Evolutionary conservation across 2,329 filamentous ascomycete genomes (phyloP), one percentile per base, ranked within the genome.

Genomic region (Alternaria solani): DNA sequence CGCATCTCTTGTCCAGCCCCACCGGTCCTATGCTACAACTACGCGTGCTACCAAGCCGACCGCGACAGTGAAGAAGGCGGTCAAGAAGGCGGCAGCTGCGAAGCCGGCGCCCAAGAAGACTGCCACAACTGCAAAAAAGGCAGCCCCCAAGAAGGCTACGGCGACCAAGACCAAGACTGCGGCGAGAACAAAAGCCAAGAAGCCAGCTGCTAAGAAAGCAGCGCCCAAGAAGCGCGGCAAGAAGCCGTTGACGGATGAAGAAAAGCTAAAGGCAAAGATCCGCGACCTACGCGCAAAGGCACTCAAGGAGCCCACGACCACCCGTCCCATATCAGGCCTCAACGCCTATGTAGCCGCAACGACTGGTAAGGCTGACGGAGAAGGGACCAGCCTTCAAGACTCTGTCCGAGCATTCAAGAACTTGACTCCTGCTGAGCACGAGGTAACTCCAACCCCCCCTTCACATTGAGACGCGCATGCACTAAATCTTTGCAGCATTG

Each of bases 401-500:
- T 23, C 54, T 7, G n/a, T 49, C 2, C 7, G 25, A 4, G 65
- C 62, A 18, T 79, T 56, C 64, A 75, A 74, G 60, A 64, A 49
- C 5, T 46, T 79, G 53, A 72, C 63, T 12, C 69, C 78, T 36
- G 70, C 76, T 11, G 77, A 80, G 63, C 63, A 51, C 30, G 78
- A 80, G 70, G 78, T 79, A 62, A 54, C 65, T 63, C 30, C 23
- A 9, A 46, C 25, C 18, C 25, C 25, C 20, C 12, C 26, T 18
- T 12, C 4, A 12, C 16, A 14, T 23, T 36, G 11, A 8, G 41
- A 5, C 41, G 23, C 6, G 18, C 8, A 11, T 48, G 7, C 20
- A 49, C 65, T 68, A 43, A 70, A 25, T 38, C 6, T 7, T 5
- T 38, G 23, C 68, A 89, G 87, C 81, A 81, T 67, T 85, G 84